Evolutionary conservation across 148 eudicot species (phyloP), one percentile per base, ranked within the genome.

Genomic region (Silene uniflora): DNA sequence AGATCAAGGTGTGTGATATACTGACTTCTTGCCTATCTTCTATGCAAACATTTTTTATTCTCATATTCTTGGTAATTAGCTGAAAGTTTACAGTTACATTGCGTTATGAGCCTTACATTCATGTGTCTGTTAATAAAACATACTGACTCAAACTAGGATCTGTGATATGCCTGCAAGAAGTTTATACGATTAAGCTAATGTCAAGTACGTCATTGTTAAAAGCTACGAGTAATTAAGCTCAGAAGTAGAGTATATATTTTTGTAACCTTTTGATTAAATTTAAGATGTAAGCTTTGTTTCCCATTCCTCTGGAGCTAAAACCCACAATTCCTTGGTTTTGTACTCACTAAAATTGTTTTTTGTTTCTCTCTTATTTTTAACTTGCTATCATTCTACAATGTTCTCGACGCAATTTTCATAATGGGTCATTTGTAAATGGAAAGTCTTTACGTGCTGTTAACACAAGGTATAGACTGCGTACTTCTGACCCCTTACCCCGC

Each of bases 1-100:
- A 92, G 85, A 81, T 78, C 73, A 90, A 91, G 98, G 98, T 94
- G 74, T 27, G 79, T 78, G 68, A 64, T 64, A 10, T 23, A 39
- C 44, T 35, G 10, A 39, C 7, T 6, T 39, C 42, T 74, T 62
- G 62, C 67, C 10, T 59, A 10, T 56, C 56, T 52, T 10, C 71
- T 67, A 44, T 72, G 52, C 18, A 46, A 46, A 62, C 44, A 39
- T 10, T 27, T 78, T 47, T n/a, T n/a, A n/a, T n/a, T n/a, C n/a
- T n/a, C n/a, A 27, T 27, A 27, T 27, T 27, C 29, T 27, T 27
- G 29, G 29, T 27, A 27, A 27, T 1, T 2, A 1, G 61, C 29
- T 23, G 75, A 24, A 23, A 46, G 27, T 49, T 29, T 49, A 10
- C 16, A 5, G 17, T 14, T 64, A 46, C 25, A 47, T 29, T 23